phyloP scores from a whole-genome alignment of 208 protist genomes.

The Phytomonas francai region DNA sequence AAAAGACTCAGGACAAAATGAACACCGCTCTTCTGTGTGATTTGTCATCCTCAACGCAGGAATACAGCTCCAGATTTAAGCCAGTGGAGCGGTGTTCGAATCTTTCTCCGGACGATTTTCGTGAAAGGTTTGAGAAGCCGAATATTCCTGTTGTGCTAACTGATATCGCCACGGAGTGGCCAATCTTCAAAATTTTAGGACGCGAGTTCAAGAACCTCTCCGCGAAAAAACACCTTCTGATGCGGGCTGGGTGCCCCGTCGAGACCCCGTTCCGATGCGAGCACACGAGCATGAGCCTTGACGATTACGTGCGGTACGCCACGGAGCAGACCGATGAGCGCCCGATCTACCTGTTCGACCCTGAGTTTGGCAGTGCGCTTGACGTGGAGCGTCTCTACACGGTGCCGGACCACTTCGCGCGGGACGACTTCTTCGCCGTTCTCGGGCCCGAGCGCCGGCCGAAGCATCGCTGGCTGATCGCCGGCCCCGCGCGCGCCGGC shows the following conservation, averaged over 20 bases:
- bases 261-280: slow-evolving; percentile 79
- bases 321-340: slow-evolving; percentile 71
- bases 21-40: neutral
- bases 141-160: slow-evolving; percentile 71
- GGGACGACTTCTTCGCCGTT: slow-evolving; percentile 80
- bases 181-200: slow-evolving; percentile 62
- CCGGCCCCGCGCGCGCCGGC: slow-evolving; percentile 68
- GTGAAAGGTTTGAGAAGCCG: slow-evolving; percentile 48
- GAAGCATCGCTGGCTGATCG: slow-evolving; percentile 87
- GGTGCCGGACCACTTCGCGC: slow-evolving; percentile 66
- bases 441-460: slow-evolving; percentile 49
- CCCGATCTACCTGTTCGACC: slow-evolving; percentile 90
- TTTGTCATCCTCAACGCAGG: neutral
- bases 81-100: slow-evolving; percentile 44
- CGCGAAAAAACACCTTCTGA: slow-evolving; percentile 33
- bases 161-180: slow-evolving; percentile 78
- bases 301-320: slow-evolving; percentile 80
- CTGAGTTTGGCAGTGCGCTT: slow-evolving; percentile 64
- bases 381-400: slow-evolving; percentile 57
- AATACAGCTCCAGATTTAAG: slow-evolving; percentile 59
- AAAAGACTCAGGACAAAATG: neutral
- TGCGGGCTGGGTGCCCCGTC: slow-evolving; percentile 23
- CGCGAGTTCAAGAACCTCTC: slow-evolving; percentile 56
- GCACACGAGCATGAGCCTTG: slow-evolving; percentile 76
- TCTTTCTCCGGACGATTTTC: slow-evolving; percentile 62